Percentiles rank a stretch among this genome's conserved stretches.
phyloP scores from a whole-genome alignment of 83 land plant species.

The Isoetes engelmannii region DNA sequence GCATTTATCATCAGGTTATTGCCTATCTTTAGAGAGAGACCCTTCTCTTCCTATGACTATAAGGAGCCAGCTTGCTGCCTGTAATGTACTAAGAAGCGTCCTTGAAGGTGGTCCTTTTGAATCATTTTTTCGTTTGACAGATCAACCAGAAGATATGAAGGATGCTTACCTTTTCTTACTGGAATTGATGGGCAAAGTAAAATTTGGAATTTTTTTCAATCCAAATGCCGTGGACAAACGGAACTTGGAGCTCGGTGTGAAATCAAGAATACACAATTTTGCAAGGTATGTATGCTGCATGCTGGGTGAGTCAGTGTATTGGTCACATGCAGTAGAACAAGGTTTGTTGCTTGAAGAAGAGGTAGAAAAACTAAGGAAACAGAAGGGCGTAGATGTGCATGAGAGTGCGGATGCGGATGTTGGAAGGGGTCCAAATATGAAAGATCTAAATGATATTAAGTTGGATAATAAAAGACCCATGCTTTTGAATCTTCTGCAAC shows the following conservation, averaged over 20 bases:
- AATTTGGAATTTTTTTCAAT: too few relatives aligned
- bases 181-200: slow-evolving; percentile 21
- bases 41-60: slow-evolving; percentile 13
- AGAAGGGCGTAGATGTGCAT: too few relatives aligned
- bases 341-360: slow-evolving; percentile 4
- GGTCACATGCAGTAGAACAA: slow-evolving; percentile 20
- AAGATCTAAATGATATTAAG: too few relatives aligned
- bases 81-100: slow-evolving; percentile 24
- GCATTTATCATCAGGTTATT: slow-evolving; percentile 21
- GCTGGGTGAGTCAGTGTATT: slow-evolving; percentile 22
- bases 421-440: too few relatives aligned
- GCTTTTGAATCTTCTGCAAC: too few relatives aligned
- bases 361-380: too few relatives aligned
- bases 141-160: slow-evolving; percentile 16
- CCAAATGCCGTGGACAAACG: too few relatives aligned
- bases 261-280: slow-evolving; percentile 1
- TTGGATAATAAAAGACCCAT: too few relatives aligned
- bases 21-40: slow-evolving; percentile 29
- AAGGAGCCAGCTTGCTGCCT: slow-evolving; percentile 24
- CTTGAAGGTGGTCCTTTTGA: slow-evolving; percentile 26
- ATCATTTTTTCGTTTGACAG: slow-evolving; percentile 16
- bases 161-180: slow-evolving; percentile 20
- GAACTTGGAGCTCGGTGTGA: too few relatives aligned
- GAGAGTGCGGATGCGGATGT: too few relatives aligned
- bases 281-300: slow-evolving; percentile 22